Conservation (phyloP, 148 eudicot genomes). For the Rhododendron vialii region DNA sequence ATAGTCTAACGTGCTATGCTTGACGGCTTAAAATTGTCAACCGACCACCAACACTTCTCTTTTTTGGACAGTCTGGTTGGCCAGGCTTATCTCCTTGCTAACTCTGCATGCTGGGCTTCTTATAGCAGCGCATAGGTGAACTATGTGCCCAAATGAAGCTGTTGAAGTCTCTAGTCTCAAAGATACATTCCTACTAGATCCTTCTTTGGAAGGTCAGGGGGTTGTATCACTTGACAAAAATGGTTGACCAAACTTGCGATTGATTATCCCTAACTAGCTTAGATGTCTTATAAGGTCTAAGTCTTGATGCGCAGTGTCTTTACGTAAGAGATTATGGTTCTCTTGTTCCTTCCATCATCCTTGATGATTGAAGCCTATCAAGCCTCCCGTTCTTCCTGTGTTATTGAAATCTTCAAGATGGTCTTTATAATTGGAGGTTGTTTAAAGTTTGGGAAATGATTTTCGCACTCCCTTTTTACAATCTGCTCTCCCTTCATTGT, state of each 20-base stretch:
- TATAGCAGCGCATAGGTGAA: not conserved
- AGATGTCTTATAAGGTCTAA: not conserved
- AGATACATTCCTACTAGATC: not conserved
- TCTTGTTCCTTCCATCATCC: not conserved
- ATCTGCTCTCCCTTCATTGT: too few relatives aligned
- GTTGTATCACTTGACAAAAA: not conserved
- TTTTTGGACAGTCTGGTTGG: not conserved
- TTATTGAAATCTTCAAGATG: not conserved
- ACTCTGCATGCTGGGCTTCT: not conserved
- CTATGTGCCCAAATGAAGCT: not conserved
- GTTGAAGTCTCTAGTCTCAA: not conserved
- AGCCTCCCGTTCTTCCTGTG: not conserved
- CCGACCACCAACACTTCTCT: not conserved
- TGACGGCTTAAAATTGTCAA: not conserved
- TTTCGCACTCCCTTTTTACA: too few relatives aligned
- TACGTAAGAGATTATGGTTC: not conserved
- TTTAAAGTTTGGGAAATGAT: too few relatives aligned
- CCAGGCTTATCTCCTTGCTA: not conserved
- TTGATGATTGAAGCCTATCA: not conserved
- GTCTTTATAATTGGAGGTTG: not conserved
- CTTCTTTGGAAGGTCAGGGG: not conserved
- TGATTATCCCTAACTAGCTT: not conserved
- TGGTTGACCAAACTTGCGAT: not conserved
- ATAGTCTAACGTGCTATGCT: not conserved
- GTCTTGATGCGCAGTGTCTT: not conserved